Evolutionary conservation across 768 basidiomycete genomes (phyloP), one percentile per base, ranked within the genome.

Genomic region (Boletus sp.): DNA sequence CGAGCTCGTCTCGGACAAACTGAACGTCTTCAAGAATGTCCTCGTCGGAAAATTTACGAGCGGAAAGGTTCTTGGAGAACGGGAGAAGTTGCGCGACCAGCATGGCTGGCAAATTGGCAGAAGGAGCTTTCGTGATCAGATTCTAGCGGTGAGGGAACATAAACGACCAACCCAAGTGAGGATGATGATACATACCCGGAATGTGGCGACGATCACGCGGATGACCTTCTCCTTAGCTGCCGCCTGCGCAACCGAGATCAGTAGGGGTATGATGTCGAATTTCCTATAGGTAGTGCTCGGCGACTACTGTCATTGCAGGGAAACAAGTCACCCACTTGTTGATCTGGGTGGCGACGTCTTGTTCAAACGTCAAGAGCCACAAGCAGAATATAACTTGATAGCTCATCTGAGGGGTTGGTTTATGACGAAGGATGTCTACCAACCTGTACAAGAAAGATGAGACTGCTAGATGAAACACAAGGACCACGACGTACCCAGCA

Each of bases 221-320:
- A 93, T 89, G 29, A 99, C 92, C 72, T 99, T 99, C 75, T 98
- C 96, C 71, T 99, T 99, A 32, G 90, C 88, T 5, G 95, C 95
- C 7, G 77, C 81, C 67, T 95, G 90, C 3, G 93, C 93, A 37
- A 93, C 83, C 43, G 87, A 82, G 32, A 87, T 84, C 37, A 99
- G 77, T 23, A 91, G 75, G 25, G 93, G 90, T 61, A 97, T 86
- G 34, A 98, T 79, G 65, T 96, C 90, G 69, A 86, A 96, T 70
- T 87, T 89, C 75, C 94, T 97, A 54, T 11, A 8, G 14, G n/a
- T 0, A 17, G 19, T 38, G 42, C 13, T 44, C 15, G 37, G 60
- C 14, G n/a, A 46, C 52, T 41, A 57, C 40, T 23, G 32, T 17
- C 7, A 23, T 15, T 13, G 15, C 11, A 46, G 29, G 39, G 32